Evolutionary conservation across 1,284 basidiomycete genomes (phyloP).

Genomic region (Tremellales sp.): DNA sequence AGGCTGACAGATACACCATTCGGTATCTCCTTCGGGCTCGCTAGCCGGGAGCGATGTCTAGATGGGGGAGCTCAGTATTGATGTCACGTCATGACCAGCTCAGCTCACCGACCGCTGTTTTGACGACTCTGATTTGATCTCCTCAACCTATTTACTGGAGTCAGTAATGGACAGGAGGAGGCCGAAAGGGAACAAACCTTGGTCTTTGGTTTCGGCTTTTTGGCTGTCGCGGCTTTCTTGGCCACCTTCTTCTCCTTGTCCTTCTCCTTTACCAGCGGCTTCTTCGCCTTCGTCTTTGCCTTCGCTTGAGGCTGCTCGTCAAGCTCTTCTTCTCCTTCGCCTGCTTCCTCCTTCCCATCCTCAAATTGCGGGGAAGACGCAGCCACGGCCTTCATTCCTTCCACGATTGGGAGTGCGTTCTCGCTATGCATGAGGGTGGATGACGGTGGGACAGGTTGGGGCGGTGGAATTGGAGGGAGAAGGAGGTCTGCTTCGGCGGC

Average conservation of each 20-base stretch:
- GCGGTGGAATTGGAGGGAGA: no score
- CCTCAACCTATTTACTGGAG: conserved; percentile 14
- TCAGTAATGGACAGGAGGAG: background rate
- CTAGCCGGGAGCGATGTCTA: no score
- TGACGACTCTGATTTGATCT: conserved; percentile 12
- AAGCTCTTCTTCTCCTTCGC: background rate
- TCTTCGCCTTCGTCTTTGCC: background rate
- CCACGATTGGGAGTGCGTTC: no score
- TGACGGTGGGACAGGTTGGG: no score
- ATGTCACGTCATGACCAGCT: background rate
- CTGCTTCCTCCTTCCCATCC: background rate
- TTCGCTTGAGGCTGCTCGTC: background rate
- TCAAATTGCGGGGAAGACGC: no score
- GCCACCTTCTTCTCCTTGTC: conserved; percentile 1
- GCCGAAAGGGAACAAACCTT: conserved; percentile 12
- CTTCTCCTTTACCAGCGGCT: conserved; percentile 1
- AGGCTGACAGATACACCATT: conserved; percentile 40
- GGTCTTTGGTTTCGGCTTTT: conserved; percentile 19
- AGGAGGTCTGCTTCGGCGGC: no score
- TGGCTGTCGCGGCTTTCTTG: background rate
- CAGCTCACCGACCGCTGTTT: conserved; percentile 1
- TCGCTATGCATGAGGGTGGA: no score
- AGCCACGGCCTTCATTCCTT: no score
- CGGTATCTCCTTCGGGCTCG: conserved; percentile 19
- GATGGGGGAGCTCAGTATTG: conserved; percentile 2